Evolutionary conservation across 192 early-diverging fungal genomes (phyloP), one percentile per base, ranked within the genome.

Genomic region (Coemansia sp.): DNA sequence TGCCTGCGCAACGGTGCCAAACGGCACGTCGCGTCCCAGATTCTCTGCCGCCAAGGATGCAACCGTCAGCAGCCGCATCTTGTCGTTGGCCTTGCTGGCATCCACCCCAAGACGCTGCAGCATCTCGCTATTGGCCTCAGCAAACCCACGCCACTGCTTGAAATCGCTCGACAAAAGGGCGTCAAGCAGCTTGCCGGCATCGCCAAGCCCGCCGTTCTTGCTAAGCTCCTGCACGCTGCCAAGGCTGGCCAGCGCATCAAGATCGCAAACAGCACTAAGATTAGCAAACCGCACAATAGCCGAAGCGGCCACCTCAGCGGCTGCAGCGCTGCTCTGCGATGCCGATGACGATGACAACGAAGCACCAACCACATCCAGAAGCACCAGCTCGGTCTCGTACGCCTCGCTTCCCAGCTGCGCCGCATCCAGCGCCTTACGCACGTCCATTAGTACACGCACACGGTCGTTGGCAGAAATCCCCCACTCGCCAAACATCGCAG

Each of bases 11-110:
- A 98, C 89, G n/a, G 84, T 75, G 56, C 70, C 62, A 75, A 95
- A 96, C 44, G 88, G 77, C 70, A 98, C 81, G 56, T 87, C 86
- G 42, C 88, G 74, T 37, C 84, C 78, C 45, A 95, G 78, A 61
- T 90, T 85, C 44, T 85, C 84, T 8, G 91, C 91, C 11, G 90
- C 92, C 26, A 95, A 74, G 19, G 88, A 87, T 3, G 92, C 91
- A 54, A 98, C 76, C 0, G 92, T 89, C 58, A 98, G 83, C 39
- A 96, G 82, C 26, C 94, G 88, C 76, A 98, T 94, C 86, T 98
- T 98, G 65, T 76, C 78, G 21, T 86, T 52, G 41, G 87, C 87
- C 59, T 83, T 85, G 50, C 89, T 89, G 50, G 71, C 63, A 23
- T 76, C 71, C 23, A 82, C 67, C 7, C 88, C 87, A 42, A 89